These are phyloP conservation scores for Aspergillus sp. DNA, from an alignment of 2,329 filamentous ascomycete genomes.

Conservation along the genomic window DNA sequence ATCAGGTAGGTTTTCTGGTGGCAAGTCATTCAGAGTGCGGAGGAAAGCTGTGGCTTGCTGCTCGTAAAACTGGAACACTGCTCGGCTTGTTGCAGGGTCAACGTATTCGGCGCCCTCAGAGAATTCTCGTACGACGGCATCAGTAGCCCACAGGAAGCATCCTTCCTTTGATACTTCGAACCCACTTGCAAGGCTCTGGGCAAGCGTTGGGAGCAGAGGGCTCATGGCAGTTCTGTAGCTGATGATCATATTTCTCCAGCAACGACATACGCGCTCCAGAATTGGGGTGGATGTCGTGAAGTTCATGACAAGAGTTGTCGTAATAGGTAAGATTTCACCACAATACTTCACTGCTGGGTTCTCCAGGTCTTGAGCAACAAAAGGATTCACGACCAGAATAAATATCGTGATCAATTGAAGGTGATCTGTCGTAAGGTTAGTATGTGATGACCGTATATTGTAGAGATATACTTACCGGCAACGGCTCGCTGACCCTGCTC, in stretches of 20 bases:
- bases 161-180: conserved; percentile 86
- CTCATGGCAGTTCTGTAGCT: conserved; percentile 89
- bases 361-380: conserved; percentile 67
- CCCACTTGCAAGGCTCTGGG: conserved; percentile 81
- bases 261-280: conserved; percentile 88
- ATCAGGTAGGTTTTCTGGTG: conserved; percentile 73
- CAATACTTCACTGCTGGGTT: conserved; percentile 96
- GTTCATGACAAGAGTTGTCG: conserved; percentile 82
- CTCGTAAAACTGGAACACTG: conserved; percentile 93
- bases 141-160: conserved; percentile 98
- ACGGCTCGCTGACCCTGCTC: conserved; percentile 82
- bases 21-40: conserved; percentile 80
- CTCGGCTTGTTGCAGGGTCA: conserved; percentile 74
- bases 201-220: conserved; percentile 79
- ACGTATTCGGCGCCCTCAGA: conserved; percentile 86
- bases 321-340: conserved; percentile 85
- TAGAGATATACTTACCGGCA: conserved; percentile 58
- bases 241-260: conserved; percentile 96
- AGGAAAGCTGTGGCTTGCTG: conserved; percentile 89
- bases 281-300: conserved; percentile 86
- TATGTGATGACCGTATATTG: not conserved
- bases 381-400: conserved; percentile 74
- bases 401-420: conserved; percentile 91
- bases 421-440: conserved; percentile 61
- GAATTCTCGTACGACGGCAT: conserved; percentile 92